A percentile compares a stretch with the other conserved stretches of the same genome.
These are phyloP conservation scores for Laetiporus sulphureus DNA, from an alignment of 1,284 basidiomycete species.

Conservation along the genomic window DNA sequence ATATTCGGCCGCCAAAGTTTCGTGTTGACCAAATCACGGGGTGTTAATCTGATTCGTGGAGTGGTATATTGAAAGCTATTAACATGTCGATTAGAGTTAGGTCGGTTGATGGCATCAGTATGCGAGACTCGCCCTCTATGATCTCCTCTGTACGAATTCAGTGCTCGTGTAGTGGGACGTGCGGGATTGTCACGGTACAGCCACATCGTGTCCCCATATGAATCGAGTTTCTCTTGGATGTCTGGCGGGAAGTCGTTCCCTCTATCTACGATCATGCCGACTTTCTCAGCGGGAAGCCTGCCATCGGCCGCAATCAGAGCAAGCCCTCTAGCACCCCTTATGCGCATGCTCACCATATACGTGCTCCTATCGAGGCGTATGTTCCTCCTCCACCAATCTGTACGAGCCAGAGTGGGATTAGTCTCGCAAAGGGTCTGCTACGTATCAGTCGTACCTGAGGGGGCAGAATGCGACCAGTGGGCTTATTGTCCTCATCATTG, in stretches of 20 bases:
- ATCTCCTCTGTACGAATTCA: constrained; percentile 77
- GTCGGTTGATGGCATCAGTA: no score
- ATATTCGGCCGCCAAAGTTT: constrained; percentile 46
- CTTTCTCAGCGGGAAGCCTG: constrained; percentile 54
- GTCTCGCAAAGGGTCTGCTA: not conserved
- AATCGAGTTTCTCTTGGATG: constrained; percentile 51
- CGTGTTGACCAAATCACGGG: constrained; percentile 58
- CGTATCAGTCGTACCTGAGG: constrained; percentile 40
- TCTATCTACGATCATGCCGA: constrained; percentile 83
- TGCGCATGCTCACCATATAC: constrained; percentile 56
- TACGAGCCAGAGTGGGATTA: not conserved
- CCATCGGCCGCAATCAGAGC: not conserved
- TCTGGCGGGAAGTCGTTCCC: constrained; percentile 71
- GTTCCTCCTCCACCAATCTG: constrained; percentile 91
- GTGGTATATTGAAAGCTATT: constrained; percentile 78
- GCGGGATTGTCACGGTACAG: constrained; percentile 58
- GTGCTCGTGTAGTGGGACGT: constrained; percentile 60
- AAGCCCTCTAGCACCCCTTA: not conserved
- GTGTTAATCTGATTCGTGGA: constrained; percentile 65
- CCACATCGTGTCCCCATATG: constrained; percentile 78
- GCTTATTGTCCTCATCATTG: constrained; percentile 46
- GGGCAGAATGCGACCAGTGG: constrained; percentile 36
- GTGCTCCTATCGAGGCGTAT: constrained; percentile 70
- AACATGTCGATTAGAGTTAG: no score
- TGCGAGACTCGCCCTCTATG: constrained; percentile 56